A percentile compares a stretch with the other conserved stretches of the same genome.
These are phyloP conservation scores for Salvia miltiorrhiza DNA, from an alignment of 257 asterid genomes.

Conservation along the genomic window DNA sequence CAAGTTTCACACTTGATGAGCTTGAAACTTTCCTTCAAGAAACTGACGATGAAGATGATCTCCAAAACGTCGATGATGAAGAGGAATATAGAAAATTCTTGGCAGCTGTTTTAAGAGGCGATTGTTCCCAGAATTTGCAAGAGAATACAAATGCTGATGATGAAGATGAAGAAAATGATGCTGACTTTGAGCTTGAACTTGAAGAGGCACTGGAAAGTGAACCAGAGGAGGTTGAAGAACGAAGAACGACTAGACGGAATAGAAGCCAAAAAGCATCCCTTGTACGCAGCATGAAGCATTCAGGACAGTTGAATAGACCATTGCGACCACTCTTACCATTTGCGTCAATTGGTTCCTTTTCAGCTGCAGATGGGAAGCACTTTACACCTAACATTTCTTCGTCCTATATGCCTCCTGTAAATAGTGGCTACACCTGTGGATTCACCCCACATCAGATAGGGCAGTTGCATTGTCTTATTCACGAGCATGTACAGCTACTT, in stretches of 20 bases:
- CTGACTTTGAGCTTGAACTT: conserved; percentile 98
- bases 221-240: conserved; percentile 61
- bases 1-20: conserved; percentile 87
- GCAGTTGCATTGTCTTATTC: conserved; percentile 83
- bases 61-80: conserved; percentile 89
- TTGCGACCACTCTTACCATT: conserved; percentile 78
- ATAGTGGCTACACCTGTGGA: conserved; percentile 57
- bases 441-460: conserved; percentile 92
- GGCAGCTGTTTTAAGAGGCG: conserved; percentile 85
- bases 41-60: conserved; percentile 95
- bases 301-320: conserved; percentile 60
- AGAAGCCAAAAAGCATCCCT: conserved; percentile 51
- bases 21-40: conserved; percentile 97
- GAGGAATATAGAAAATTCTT: conserved; percentile 85
- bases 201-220: conserved; percentile 99
- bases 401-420: conserved; percentile 38
- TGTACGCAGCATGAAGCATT: conserved; percentile 44
- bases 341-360: conserved; percentile 43
- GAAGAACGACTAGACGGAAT: conserved; percentile 63
- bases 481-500: conserved; percentile 92
- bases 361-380: conserved; percentile 45
- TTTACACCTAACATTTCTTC: conserved; percentile 34
- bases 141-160: conserved; percentile 72
- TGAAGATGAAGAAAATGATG: conserved; percentile 98
- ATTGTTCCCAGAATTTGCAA: conserved; percentile 45